Evolutionary conservation across 768 basidiomycete genomes (phyloP), one percentile per base, ranked within the genome.

Genomic region (Leucogyrophana mollusca): DNA sequence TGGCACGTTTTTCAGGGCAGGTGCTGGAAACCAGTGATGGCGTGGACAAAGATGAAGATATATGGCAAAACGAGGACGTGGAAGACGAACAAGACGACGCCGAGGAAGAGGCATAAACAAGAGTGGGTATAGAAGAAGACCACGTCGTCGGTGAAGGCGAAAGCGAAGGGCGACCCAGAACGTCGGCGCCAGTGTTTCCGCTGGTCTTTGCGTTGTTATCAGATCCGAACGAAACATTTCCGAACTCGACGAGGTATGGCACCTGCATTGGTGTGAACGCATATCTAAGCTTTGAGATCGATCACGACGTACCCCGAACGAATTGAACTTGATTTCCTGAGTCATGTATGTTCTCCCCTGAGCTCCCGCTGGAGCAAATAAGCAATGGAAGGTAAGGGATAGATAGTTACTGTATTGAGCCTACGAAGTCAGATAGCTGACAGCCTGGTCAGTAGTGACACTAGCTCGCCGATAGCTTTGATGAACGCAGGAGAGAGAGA

Each of bases 231-330:
- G 62, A 62, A 8, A 67, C 51, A 22, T 67, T 53, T 38, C 43
- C 55, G 10, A 67, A 67, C 40, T 65, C 65, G 33, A 47, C 51
- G 1, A 67, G 13, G 3, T 64, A 66, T 1, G 63, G 63, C 2
- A 66, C 27, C 27, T 30, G 27, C 13, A 30, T 30, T 13, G 13
- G 6, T 6, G 13, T 30, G 27, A 30, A 30, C 27, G 13, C 27
- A 30, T 30, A 30, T n/a, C n/a, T n/a, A n/a, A n/a, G 13, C 27
- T 30, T 30, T 6, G 13, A 30, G 27, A 30, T 30, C n/a, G n/a
- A n/a, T n/a, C n/a, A 30, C 13, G 13, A 30, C 27, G 13, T 13
- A 30, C 25, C 5, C 63, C 63, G 25, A 52, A 64, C 27, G 65
- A 34, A 33, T 54, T 60, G 51, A 66, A 62, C 50, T 55, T 60